phyloP scores from a whole-genome alignment of 2,329 filamentous ascomycete genomes.

The Cryoendolithus antarcticus region DNA sequence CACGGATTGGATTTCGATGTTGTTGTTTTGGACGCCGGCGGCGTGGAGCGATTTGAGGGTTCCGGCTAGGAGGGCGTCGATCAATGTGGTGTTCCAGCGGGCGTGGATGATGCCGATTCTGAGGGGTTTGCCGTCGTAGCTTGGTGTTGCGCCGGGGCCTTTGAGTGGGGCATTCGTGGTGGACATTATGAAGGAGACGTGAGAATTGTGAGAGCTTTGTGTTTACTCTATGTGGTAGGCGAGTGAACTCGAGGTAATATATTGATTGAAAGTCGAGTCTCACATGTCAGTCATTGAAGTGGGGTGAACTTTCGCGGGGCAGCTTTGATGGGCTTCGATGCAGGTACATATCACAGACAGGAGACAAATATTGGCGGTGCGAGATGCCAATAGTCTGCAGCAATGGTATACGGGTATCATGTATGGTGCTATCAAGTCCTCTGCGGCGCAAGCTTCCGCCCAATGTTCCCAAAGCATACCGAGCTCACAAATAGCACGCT shows the following conservation, averaged over 20 bases:
- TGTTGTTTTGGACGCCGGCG: constrained; percentile 72
- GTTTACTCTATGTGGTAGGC: too few species aligned
- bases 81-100: constrained; percentile 84
- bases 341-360: too few species aligned
- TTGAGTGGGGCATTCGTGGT: constrained; percentile 2
- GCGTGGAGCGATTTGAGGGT: constrained; percentile 64
- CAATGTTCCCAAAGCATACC: constrained; percentile 93
- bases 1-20: constrained; percentile 81
- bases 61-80: constrained; percentile 71
- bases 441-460: constrained; percentile 54
- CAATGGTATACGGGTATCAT: too few species aligned
- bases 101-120: constrained; percentile 93
- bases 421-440: background rate
- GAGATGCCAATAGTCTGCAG: too few species aligned
- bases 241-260: too few species aligned
- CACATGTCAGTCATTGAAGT: too few species aligned
- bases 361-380: too few species aligned
- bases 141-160: constrained; percentile 5
- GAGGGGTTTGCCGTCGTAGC: constrained; percentile 39
- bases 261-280: too few species aligned
- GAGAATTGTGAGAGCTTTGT: background rate
- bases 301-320: too few species aligned
- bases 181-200: background rate
- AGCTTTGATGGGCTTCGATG: too few species aligned
- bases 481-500: constrained; percentile 92